These are phyloP conservation scores for Termitomyces sp. DNA, from an alignment of 768 basidiomycete species.

Conservation along the genomic window DNA sequence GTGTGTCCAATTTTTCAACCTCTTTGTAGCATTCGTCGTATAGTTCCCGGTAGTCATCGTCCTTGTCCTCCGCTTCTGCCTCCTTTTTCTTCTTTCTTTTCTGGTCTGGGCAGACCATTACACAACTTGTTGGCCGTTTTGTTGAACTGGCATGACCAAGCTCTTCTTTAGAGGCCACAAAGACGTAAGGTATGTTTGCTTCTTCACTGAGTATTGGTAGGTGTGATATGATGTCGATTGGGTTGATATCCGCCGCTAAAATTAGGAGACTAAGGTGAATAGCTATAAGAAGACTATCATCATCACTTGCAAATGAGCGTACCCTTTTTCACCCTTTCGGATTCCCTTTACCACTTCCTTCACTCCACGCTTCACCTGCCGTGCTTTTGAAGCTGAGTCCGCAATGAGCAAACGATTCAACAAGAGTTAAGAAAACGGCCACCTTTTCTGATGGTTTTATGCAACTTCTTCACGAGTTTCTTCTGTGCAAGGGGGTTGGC, in stretches of 20 bases:
- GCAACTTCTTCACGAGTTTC: slow-evolving; percentile 91
- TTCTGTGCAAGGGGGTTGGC: slow-evolving; percentile 91
- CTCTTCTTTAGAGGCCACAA: slow-evolving; percentile 90
- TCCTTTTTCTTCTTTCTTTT: slow-evolving; percentile 74
- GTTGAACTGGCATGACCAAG: slow-evolving; percentile 94
- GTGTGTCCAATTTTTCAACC: slow-evolving; percentile 75
- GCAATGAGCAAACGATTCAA: slow-evolving; percentile 1
- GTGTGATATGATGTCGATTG: slow-evolving; percentile 98
- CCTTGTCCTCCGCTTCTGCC: slow-evolving; percentile 54
- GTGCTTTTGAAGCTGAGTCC: slow-evolving; percentile 78
- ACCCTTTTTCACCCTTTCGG: slow-evolving; percentile 97
- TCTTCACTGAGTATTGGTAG: slow-evolving; percentile 94
- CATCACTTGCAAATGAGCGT: slow-evolving; percentile 23
- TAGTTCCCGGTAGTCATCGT: slow-evolving; percentile 82
- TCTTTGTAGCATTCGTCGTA: slow-evolving; percentile 87
- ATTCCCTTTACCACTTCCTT: slow-evolving; percentile 99
- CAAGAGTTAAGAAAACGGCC: slow-evolving; percentile 1
- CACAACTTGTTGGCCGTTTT: slow-evolving; percentile 97
- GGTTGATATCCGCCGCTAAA: slow-evolving; percentile 95
- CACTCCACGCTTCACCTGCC: slow-evolving; percentile 96
- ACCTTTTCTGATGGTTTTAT: slow-evolving; percentile 95
- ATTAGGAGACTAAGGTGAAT: slow-evolving; percentile 63
- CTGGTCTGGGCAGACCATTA: slow-evolving; percentile 85
- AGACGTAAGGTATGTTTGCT: slow-evolving; percentile 85
- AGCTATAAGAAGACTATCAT: neutral